A percentile compares a stretch with the other conserved stretches of the same genome.
phyloP scores from a whole-genome alignment of 306 rosid species.

The cucumber (Cucumis sativus) region DNA sequence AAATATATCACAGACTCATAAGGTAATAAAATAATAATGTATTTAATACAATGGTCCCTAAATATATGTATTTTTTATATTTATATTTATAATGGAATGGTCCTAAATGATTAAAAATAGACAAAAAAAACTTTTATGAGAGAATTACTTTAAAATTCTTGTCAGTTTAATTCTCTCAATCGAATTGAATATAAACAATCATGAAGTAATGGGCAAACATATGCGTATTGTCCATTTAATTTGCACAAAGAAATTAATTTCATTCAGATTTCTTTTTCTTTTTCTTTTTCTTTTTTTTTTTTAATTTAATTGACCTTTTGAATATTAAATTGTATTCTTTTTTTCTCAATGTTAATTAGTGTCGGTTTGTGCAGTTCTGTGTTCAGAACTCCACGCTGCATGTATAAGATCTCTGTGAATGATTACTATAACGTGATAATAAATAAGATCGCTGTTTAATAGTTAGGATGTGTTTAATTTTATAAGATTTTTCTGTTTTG shows the following conservation, averaged over 20 bases:
- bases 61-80: neutral
- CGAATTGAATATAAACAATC: constrained; percentile 2
- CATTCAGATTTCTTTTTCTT: neutral
- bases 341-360: neutral
- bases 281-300: neutral
- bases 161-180: constrained; percentile 4
- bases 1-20: neutral
- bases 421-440: neutral
- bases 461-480: no score
- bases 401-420: neutral
- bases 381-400: neutral
- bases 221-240: constrained; percentile 3
- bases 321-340: neutral
- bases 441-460: neutral
- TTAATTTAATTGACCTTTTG: neutral
- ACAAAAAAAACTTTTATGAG: neutral
- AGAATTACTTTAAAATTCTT: neutral
- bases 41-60: neutral
- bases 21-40: neutral
- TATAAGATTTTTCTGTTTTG: no score
- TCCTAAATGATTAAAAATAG: neutral
- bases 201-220: constrained; percentile 1
- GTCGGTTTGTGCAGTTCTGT: constrained; percentile 2
- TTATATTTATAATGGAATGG: neutral
- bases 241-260: neutral